Base-by-base conservation (phyloP, 2,329 filamentous ascomycete species). In the Acephala macrosclerotiorum region DNA sequence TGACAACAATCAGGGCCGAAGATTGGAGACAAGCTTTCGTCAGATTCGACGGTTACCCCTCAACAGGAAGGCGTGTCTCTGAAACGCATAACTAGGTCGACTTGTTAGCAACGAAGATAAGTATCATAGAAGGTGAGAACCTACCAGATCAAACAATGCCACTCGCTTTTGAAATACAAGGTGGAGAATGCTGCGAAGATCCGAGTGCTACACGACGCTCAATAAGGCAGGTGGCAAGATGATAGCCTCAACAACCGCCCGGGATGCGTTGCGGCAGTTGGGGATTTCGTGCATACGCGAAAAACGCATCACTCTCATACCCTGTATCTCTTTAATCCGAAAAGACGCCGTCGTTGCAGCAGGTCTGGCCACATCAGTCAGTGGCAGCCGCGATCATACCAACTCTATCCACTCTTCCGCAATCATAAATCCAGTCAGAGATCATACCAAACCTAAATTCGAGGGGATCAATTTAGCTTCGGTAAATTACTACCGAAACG, bases 281-380 rank as follows among this genome's bases (percentile, higher is more conserved):
- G 20, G 56, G 20, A 40, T 58, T 36, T 58, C 35, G 35, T 58
- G 56, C 56, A 58, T 58, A 40, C 33, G 7, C 56, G 11, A 47
- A 22, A 18, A 22, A 47, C 18, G 5, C 18, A 22, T 47, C 3
- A 14, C 18, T 47, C 18, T 20, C 4, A 47, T 22, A 33, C 42
- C 42, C 42, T 47, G 42, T 47, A n/a, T 8, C n/a, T 47, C 7
- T 8, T 4, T 8, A 6, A 47, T 18, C 42, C 12, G 18, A 8
- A 8, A 47, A 9, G 7, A n/a, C n/a, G 42, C 42, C 42, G 42
- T 47, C 7, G 4, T 18, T 47, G 42, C 42, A 47, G n/a, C 42
- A 47, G 18, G 14, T 14, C 22, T 47, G 42, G 42, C n/a, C n/a
- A 47, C 42, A 8, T 47, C 18, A 5, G 5, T 47, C 3, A 20